phyloP scores from a whole-genome alignment of 352 stramenopile species.

The Globisporangium sylvaticum region DNA sequence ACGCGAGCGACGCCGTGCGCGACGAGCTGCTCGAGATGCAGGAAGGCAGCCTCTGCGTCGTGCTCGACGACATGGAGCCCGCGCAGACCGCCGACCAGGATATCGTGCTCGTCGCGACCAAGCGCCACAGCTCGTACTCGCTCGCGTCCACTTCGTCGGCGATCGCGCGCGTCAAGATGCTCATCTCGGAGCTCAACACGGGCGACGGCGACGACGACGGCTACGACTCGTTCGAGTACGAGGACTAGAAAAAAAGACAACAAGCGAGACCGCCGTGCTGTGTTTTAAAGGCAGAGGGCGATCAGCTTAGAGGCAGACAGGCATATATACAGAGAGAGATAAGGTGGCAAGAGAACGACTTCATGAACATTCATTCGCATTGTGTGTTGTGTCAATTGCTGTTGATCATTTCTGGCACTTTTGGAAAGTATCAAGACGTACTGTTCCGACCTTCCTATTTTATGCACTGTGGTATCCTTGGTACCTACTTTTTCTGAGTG shows the following conservation, averaged over 20 bases:
- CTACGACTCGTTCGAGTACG: slow-evolving; percentile 79
- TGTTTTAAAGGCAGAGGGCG: neutral
- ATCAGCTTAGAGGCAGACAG: neutral
- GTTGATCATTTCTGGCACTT: neutral
- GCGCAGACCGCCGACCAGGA: slow-evolving; percentile 71
- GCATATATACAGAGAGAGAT: neutral
- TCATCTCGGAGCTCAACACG: slow-evolving; percentile 67
- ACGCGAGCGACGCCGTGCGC: slow-evolving; percentile 54
- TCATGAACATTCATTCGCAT: neutral
- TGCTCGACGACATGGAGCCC: slow-evolving; percentile 80
- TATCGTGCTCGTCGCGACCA: slow-evolving; percentile 55
- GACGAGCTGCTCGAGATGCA: slow-evolving; percentile 42
- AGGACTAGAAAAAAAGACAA: slow-evolving; percentile 24
- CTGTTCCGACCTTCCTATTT: too few species aligned
- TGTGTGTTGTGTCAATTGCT: neutral
- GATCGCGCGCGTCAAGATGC: slow-evolving; percentile 64
- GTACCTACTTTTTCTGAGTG: too few species aligned
- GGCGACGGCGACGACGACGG: slow-evolving; percentile 55
- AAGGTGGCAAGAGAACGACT: neutral
- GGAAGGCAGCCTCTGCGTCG: slow-evolving; percentile 61
- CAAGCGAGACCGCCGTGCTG: too few species aligned
- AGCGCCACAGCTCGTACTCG: slow-evolving; percentile 78
- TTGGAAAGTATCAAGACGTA: neutral
- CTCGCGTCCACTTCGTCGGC: slow-evolving; percentile 53
- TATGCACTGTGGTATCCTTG: too few species aligned